Evolutionary conservation across 768 basidiomycete species (phyloP).

Genomic region (Aureoboletus auriporus): DNA sequence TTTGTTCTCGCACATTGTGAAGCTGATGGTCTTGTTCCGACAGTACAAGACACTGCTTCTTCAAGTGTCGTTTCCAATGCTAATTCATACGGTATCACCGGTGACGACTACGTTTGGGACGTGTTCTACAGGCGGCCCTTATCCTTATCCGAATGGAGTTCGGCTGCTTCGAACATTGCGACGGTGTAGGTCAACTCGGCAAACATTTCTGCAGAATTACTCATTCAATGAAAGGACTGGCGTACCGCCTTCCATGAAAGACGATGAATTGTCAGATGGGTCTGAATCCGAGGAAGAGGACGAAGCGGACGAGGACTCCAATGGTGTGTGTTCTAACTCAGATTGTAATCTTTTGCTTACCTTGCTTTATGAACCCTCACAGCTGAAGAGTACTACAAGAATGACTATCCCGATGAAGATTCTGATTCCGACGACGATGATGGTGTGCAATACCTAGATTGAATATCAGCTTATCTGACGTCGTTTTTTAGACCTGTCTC

Average conservation of each 20-base stretch:
- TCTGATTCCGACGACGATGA: constrained; percentile 42
- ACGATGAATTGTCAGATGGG: constrained; percentile 52
- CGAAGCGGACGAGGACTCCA: constrained; percentile 81
- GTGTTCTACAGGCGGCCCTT: constrained; percentile 73
- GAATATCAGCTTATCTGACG: constrained; percentile 1
- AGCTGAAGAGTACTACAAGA: constrained; percentile 84
- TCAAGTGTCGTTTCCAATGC: constrained; percentile 3
- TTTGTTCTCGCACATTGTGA: background rate
- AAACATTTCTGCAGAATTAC: background rate
- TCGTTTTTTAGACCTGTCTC: constrained; percentile 48
- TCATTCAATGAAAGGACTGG: constrained; percentile 45
- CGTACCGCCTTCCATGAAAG: constrained; percentile 52
- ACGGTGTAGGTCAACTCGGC: constrained; percentile 48
- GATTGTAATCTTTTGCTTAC: background rate
- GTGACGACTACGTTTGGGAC: constrained; percentile 77
- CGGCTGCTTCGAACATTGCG: constrained; percentile 51
- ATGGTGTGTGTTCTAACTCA: constrained; percentile 43
- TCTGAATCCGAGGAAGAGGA: constrained; percentile 68
- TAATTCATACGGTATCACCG: background rate
- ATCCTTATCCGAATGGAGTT: constrained; percentile 57
- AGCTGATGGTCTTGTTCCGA: background rate
- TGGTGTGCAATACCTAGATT: constrained; percentile 23
- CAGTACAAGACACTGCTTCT: constrained; percentile 27
- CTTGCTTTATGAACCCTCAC: background rate
- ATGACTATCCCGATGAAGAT: constrained; percentile 80